Evolutionary conservation across 495 filamentous ascomycete species (phyloP).

Genomic region (Trichoderma parareesei): DNA sequence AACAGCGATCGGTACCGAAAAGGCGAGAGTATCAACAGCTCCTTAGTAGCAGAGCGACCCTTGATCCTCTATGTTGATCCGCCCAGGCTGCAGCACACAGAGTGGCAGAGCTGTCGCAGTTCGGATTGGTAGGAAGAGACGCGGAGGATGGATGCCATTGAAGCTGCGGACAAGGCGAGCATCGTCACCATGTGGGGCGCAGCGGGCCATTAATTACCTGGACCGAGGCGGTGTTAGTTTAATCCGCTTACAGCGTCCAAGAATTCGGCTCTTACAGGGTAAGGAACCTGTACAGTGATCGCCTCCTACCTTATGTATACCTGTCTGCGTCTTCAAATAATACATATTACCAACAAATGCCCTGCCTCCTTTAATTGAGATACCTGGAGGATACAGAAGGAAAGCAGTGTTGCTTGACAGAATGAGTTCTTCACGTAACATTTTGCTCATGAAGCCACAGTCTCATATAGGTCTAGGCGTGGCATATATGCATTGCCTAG

Average conservation of each 20-base stretch:
- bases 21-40: neutral
- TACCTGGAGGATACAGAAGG: no score
- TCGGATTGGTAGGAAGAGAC: neutral
- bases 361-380: no score
- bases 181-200: conserved; percentile 9
- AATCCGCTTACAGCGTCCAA: neutral
- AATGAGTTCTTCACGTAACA: no score
- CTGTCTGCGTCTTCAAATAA: no score
- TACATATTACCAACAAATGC: no score
- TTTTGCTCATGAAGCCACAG: no score
- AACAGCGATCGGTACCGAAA: neutral
- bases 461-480: neutral
- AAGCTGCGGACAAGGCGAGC: neutral
- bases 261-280: no score
- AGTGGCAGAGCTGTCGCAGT: neutral
- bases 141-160: neutral
- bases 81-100: neutral
- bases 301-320: no score
- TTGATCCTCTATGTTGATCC: neutral
- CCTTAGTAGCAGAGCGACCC: neutral
- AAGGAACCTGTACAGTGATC: no score
- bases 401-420: no score
- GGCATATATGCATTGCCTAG: neutral
- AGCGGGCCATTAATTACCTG: conserved; percentile 8
- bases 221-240: neutral